Evolutionary conservation across 805 yeast genomes (phyloP), one percentile per base, ranked within the genome.

Genomic region (Saccharomycopsis sp.): DNA sequence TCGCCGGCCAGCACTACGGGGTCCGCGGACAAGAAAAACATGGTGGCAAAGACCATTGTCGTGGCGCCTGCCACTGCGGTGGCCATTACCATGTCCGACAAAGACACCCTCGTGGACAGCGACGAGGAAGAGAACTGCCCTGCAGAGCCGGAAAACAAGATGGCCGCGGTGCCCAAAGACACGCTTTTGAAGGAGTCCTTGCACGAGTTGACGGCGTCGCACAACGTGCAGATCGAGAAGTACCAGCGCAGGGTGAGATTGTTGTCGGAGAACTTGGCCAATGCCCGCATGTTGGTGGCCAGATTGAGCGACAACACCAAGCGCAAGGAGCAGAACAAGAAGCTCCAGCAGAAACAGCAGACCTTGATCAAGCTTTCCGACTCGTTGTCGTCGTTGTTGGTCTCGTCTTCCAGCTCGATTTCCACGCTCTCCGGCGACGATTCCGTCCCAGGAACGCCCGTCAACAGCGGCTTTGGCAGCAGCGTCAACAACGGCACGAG

Each of bases 251-350:
- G 46, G 24, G 34, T 56, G 15, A 50, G 53, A 34, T 29, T 34
- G 9, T 50, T 59, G 14, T 34, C 34, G 14, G 62, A 59, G 12
- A 57, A 37, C 21, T 54, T 57, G 51, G 47, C 24, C 15, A 54
- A 55, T 14, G 55, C 62, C 14, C 57, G 48, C n/a, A 56, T 50
- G 24, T 16, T 59, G 47, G 50, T 59, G 29, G 54, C 59, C 12
- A 59, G 53, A 34, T 41, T 59, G 48, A 56, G 59, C 46, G 50
- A 53, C 37, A 52, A 52, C 14, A 52, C 41, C 20, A 55, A 55
- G 24, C 57, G 51, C 50, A 55, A 55, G 24, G 54, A 55, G 41
- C 57, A 55, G n/a, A 53, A 55, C 24, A 23, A 48, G 12, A 15
- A 51, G 12, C 23, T 55, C 20, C 54, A 50, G 4, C 34, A 16